These are phyloP conservation scores for Cutaneotrichosporon sp. DNA, from an alignment of 1,284 basidiomycete species.

Conservation along the genomic window DNA sequence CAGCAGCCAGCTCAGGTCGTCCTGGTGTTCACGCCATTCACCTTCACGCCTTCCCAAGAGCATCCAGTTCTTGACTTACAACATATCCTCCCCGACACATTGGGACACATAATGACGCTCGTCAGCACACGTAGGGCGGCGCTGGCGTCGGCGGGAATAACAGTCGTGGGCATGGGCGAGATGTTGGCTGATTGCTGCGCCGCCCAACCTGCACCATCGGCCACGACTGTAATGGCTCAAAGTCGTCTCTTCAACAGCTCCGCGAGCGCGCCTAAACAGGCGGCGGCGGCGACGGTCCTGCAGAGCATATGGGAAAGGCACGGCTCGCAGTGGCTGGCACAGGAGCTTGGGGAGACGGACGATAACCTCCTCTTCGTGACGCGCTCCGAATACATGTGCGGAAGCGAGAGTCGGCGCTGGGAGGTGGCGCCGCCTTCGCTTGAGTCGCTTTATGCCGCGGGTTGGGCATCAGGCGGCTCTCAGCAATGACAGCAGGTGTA, in stretches of 20 bases:
- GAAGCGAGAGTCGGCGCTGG: background rate
- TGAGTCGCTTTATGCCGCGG: background rate
- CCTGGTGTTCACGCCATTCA: background rate
- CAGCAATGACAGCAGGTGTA: background rate
- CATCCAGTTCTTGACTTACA: background rate
- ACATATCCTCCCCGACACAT: background rate
- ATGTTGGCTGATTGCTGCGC: background rate
- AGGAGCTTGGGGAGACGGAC: background rate
- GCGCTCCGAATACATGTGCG: background rate
- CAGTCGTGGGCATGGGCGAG: background rate
- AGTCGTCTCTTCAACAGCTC: too few species aligned
- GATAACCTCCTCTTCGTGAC: background rate
- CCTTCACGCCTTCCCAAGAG: background rate
- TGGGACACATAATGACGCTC: background rate
- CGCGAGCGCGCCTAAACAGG: too few species aligned
- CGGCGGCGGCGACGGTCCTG: background rate
- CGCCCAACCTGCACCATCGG: too few species aligned
- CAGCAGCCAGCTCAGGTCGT: background rate
- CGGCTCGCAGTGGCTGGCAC: background rate
- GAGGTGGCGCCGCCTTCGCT: background rate
- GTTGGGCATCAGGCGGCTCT: background rate
- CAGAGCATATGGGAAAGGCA: background rate
- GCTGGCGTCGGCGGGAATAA: background rate
- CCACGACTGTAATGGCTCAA: too few species aligned
- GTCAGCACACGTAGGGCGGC: background rate